Conservation (phyloP, 2,329 filamentous ascomycete species). For the Neofusicoccum laricinum region DNA sequence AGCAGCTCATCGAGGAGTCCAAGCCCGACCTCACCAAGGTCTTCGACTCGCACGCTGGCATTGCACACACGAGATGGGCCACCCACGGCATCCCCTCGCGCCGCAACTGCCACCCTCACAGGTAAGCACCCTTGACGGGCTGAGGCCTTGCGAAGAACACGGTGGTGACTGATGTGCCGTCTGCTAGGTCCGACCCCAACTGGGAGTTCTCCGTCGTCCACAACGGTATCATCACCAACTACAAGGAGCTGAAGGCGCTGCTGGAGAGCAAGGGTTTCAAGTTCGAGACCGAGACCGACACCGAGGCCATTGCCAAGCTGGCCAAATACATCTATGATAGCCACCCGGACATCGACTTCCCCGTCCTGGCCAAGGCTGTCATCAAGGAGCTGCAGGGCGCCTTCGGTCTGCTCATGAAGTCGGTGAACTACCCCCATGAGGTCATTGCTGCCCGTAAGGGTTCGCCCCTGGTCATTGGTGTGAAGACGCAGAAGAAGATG, state of each 20-base stretch:
- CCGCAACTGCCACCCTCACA: conserved; percentile 96
- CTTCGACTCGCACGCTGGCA: conserved; percentile 97
- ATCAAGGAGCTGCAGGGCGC: conserved; percentile 98
- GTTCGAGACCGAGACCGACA: conserved; percentile 99
- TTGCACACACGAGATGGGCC: conserved; percentile 98
- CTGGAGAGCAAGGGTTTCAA: conserved; percentile 92
- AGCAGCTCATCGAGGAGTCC: conserved; percentile 81
- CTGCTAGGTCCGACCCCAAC: conserved; percentile 74
- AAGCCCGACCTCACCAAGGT: conserved; percentile 84
- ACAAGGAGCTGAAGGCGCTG: conserved; percentile 97
- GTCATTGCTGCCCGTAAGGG: conserved; percentile 97
- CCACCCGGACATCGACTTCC: conserved; percentile 93
- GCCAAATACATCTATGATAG: conserved; percentile 97
- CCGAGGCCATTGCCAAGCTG: conserved; percentile 98
- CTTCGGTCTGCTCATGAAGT: conserved; percentile 96
- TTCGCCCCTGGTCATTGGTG: conserved; percentile 94
- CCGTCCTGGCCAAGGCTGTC: conserved; percentile 92
- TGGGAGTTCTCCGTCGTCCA: conserved; percentile 98
- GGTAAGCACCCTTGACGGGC: conserved; percentile 53
- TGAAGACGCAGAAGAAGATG: conserved; percentile 97
- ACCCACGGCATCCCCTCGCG: conserved; percentile 94
- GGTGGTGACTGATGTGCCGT: conserved; percentile 1
- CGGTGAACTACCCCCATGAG: conserved; percentile 96
- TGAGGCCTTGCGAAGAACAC: background rate
- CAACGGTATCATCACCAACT: conserved; percentile 99